Base-by-base conservation (phyloP, 176 grass and related monocot genomes). In the Aegilops longissima region DNA sequence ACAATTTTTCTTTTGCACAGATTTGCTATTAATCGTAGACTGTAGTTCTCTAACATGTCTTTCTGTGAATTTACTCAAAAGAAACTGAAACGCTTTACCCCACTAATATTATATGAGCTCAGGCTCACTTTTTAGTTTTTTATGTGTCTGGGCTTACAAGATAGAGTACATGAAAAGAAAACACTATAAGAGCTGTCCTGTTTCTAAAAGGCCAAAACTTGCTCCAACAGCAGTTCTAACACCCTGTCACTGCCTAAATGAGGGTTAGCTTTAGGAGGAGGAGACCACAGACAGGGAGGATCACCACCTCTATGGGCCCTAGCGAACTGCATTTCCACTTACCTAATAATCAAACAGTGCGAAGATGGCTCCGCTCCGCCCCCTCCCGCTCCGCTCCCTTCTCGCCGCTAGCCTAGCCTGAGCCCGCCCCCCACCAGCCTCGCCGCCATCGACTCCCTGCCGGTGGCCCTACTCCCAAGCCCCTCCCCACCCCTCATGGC, bases 111-210 rank as follows among this genome's bases (percentile, higher is more conserved):
- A 67, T 31, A 31, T 69, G 31, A 17, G 3, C 31, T 62, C 21
- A 62, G 21, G 21, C 59, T 62, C 59, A 24, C 59, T 62, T n/a
- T 61, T 62, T 62, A 62, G 59, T 9, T 9, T 59, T 62, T 23
- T 8, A 69, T 3, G 6, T 47, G 21, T 24, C 21, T 42, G 6
- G 71, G 3, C 40, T 74, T 17, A 49, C 23, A 74, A 74, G 23
- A 74, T 44, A 74, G 71, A 74, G 66, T 35, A 35, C 66, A 47
- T 74, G 40, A 74, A 42, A 74, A 74, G n/a, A 45, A 47, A 74
- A 44, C 42, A 44, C 24, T 42, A n/a, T 72, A 42, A 72, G 70
- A 72, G 9, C 20, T 72, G 21, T 42, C 70, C 36, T 20, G 21
- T 42, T 21, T 40, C 36, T 24, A 14, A 42, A 24, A 73, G 9